phyloP scores from a whole-genome alignment of 805 yeast species.

The Kluyveromyces wickerhamii region DNA sequence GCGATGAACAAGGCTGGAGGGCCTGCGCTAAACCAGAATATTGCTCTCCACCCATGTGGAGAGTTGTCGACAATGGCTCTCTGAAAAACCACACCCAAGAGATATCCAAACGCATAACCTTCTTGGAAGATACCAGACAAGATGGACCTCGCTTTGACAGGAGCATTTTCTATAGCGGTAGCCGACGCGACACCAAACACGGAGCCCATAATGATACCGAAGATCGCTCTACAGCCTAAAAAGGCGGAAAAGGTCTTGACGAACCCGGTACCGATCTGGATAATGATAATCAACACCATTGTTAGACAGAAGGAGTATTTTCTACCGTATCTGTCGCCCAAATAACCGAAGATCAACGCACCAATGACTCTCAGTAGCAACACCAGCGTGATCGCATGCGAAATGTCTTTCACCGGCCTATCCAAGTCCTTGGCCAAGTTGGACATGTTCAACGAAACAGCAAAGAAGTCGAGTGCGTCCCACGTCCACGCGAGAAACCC shows the following conservation, averaged over 20 bases:
- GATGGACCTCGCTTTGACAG: constrained; percentile 49
- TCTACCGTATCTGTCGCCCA: constrained; percentile 58
- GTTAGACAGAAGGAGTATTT: constrained; percentile 55
- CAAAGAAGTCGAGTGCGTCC: constrained; percentile 68
- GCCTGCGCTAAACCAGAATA: constrained; percentile 67
- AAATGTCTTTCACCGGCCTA: constrained; percentile 39
- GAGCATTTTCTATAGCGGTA: constrained; percentile 59
- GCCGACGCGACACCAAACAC: constrained; percentile 58
- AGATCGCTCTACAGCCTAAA: constrained; percentile 52
- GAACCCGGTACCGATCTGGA: constrained; percentile 63
- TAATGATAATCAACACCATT: constrained; percentile 41
- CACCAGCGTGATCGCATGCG: constrained; percentile 69
- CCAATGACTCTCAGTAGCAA: constrained; percentile 67
- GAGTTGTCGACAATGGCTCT: constrained; percentile 53
- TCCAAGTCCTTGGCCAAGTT: constrained; percentile 43
- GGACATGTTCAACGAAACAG: constrained; percentile 49
- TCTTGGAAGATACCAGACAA: constrained; percentile 67
- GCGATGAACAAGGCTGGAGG: constrained; percentile 35
- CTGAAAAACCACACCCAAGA: constrained; percentile 56
- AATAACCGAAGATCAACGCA: constrained; percentile 55
- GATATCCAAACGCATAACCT: constrained; percentile 69
- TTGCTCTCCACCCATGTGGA: constrained; percentile 50
- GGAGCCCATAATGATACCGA: constrained; percentile 69
- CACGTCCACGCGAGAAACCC: constrained; percentile 64
- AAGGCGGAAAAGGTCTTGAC: constrained; percentile 51